Evolutionary conservation across 805 yeast genomes (phyloP).

Genomic region (Clavispora phyllophila): DNA sequence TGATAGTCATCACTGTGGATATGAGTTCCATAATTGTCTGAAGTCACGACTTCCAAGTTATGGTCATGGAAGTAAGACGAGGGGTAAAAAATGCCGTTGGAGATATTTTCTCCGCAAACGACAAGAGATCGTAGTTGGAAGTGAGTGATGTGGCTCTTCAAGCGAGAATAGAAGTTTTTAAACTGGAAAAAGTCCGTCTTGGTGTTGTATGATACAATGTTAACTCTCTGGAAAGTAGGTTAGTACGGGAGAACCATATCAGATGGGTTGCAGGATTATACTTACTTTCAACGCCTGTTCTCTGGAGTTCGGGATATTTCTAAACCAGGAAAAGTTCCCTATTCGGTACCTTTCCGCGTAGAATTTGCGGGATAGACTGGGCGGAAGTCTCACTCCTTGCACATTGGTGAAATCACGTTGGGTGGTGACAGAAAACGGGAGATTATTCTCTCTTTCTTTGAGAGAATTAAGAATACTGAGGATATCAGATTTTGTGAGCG

Average conservation of each 20-base stretch:
- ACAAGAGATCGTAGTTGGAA: conserved; percentile 54
- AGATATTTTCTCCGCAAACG: conserved; percentile 29
- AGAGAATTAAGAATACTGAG: conserved; percentile 30
- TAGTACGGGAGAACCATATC: conserved; percentile 12
- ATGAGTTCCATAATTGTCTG: conserved; percentile 7
- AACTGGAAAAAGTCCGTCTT: conserved; percentile 35
- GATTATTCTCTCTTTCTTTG: conserved; percentile 30
- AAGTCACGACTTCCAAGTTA: conserved; percentile 22
- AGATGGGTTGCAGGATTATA: conserved; percentile 3
- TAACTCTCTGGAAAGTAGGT: conserved; percentile 19
- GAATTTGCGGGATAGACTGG: conserved; percentile 27
- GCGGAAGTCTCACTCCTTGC: conserved; percentile 37
- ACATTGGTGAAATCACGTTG: conserved; percentile 16
- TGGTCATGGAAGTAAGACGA: conserved; percentile 30
- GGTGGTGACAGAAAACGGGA: conserved; percentile 23
- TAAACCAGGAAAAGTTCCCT: conserved; percentile 34
- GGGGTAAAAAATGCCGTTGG: conserved; percentile 37
- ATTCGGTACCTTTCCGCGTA: conserved; percentile 29
- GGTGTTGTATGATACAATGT: conserved; percentile 13
- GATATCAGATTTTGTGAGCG: conserved; percentile 32
- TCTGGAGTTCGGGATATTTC: conserved; percentile 31
- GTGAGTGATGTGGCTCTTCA: conserved; percentile 49
- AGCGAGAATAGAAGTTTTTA: conserved; percentile 35
- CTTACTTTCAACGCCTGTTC: conserved; percentile 32
- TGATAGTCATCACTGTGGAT: conserved; percentile 21